Conservation (phyloP, 208 protist species). For the Acanthamoeba divionensis region DNA sequence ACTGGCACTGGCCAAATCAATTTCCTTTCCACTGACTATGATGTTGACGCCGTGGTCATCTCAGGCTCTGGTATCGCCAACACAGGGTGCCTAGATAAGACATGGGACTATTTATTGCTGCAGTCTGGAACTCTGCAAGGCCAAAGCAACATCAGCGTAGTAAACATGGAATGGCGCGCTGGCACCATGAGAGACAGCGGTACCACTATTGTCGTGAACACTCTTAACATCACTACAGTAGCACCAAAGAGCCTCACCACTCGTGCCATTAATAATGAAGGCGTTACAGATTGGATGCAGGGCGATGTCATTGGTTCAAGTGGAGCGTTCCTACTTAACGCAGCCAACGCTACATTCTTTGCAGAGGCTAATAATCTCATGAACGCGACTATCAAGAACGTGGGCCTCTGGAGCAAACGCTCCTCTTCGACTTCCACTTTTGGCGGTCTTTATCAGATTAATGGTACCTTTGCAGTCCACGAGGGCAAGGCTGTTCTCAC, state of each 20-base stretch:
- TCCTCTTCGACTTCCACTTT: too few species aligned
- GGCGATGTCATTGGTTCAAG: conserved; percentile 4
- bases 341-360: neutral
- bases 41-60: neutral
- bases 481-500: neutral
- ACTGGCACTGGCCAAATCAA: neutral
- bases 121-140: neutral
- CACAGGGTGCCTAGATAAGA: conserved; percentile 9
- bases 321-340: neutral
- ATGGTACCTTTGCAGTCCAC: neutral
- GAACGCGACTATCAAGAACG: conserved; percentile 9
- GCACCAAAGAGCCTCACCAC: conserved; percentile 3
- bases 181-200: neutral
- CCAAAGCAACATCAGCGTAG: conserved; percentile 5
- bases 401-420: conserved; percentile 11
- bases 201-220: neutral
- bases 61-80: neutral
- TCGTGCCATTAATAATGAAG: conserved; percentile 5
- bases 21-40: conserved; percentile 19
- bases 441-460: neutral
- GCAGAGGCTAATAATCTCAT: neutral
- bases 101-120: neutral
- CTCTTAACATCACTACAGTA: conserved; percentile 9
- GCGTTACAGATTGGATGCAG: neutral
- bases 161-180: neutral